Percentiles rank a stretch among this genome's conserved stretches.
Evolutionary conservation across 108 stramenopile genomes (phyloP).

Genomic region (Cyclostephanos tholiformis): DNA sequence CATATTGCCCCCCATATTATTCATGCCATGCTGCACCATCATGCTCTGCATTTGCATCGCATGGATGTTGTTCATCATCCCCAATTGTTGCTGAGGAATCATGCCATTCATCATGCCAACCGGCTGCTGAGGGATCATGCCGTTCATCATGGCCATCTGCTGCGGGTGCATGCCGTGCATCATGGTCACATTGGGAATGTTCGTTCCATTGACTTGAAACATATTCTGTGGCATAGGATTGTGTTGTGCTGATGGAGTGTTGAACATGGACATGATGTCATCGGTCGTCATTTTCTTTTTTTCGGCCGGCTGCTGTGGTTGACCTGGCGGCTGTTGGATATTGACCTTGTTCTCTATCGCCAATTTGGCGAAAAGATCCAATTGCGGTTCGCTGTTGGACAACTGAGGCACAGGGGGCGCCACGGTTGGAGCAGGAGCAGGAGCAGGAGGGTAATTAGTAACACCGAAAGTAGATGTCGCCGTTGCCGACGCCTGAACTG

Average conservation of each 20-base stretch:
- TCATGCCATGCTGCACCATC: slow-evolving; percentile 24
- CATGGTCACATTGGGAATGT: slow-evolving; percentile 27
- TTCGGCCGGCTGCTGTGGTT: slow-evolving; percentile 15
- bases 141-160: slow-evolving; percentile 41
- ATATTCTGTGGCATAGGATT: slow-evolving; percentile 39
- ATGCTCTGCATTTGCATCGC: slow-evolving; percentile 22
- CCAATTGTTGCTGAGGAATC: slow-evolving; percentile 45
- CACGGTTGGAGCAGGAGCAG: slow-evolving; percentile 6
- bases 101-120: slow-evolving; percentile 41
- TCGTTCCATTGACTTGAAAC: slow-evolving; percentile 25
- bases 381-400: slow-evolving; percentile 18
- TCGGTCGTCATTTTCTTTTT: slow-evolving; percentile 55
- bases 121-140: slow-evolving; percentile 10
- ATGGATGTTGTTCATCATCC: slow-evolving; percentile 33
- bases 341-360: slow-evolving; percentile 14
- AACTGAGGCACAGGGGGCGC: slow-evolving; percentile 17
- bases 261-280: slow-evolving; percentile 75
- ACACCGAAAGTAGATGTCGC: slow-evolving; percentile 29
- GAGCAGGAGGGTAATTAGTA: background rate
- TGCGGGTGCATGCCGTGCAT: slow-evolving; percentile 33
- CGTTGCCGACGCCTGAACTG: slow-evolving; percentile 29
- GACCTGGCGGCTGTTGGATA: slow-evolving; percentile 13
- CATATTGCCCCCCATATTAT: slow-evolving; percentile 14
- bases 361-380: slow-evolving; percentile 61
- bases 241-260: slow-evolving; percentile 37